These are phyloP conservation scores for Ogataea polymorpha DNA, from an alignment of 805 yeast species.

Conservation along the genomic window DNA sequence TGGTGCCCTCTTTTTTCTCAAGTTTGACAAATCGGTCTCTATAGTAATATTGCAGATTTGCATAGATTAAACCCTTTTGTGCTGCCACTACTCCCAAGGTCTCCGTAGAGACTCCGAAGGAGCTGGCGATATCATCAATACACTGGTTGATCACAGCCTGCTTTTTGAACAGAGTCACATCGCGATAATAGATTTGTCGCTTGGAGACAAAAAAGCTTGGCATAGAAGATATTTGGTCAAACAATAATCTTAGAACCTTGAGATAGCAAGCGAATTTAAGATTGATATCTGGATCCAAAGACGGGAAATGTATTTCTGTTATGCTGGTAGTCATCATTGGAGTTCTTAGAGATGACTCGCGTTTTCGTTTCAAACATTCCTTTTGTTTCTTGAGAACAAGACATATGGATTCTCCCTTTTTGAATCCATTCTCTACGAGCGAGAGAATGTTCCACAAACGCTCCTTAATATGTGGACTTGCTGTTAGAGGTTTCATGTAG, in stretches of 20 bases:
- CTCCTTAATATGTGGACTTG: constrained; percentile 13
- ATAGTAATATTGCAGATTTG: constrained; percentile 29
- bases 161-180: constrained; percentile 46
- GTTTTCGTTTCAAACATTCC: constrained; percentile 7
- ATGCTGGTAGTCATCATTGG: constrained; percentile 4
- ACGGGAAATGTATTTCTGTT: constrained; percentile 21
- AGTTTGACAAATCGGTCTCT: constrained; percentile 14
- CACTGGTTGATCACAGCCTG: constrained; percentile 42
- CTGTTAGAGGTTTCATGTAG: background rate
- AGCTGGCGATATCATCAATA: constrained; percentile 37
- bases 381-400: constrained; percentile 15
- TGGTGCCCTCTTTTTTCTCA: constrained; percentile 15
- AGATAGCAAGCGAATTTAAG: constrained; percentile 23
- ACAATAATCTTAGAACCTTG: constrained; percentile 21
- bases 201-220: constrained; percentile 35
- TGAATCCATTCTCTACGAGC: constrained; percentile 28
- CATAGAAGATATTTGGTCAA: constrained; percentile 9
- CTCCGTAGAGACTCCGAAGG: constrained; percentile 38
- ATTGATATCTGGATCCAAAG: constrained; percentile 14
- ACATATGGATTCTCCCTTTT: constrained; percentile 23
- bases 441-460: constrained; percentile 15
- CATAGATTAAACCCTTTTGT: constrained; percentile 55
- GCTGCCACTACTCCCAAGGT: constrained; percentile 47
- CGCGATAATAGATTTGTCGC: constrained; percentile 58
- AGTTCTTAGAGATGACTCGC: constrained; percentile 1